Percentiles rank a stretch among this genome's conserved stretches.
Conservation (phyloP, 148 eudicot species). For the Rhododendron henanense region DNA sequence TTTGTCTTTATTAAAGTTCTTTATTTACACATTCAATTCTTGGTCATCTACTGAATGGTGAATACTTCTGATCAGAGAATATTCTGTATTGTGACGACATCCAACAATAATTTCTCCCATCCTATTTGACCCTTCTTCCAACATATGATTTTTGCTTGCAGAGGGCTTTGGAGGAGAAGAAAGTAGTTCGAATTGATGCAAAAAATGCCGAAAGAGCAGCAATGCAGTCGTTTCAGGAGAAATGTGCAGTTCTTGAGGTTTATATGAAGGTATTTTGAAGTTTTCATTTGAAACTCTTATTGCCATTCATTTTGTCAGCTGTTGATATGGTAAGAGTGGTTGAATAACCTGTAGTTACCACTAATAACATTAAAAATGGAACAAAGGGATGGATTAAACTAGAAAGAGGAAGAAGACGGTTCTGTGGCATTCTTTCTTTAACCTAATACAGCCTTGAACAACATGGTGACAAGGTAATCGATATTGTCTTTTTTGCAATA, state of each 20-base stretch:
- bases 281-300: neutral
- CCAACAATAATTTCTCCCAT: neutral
- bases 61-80: neutral
- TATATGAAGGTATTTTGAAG: slow-evolving; percentile 52
- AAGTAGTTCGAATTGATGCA: slow-evolving; percentile 54
- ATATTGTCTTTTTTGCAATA: neutral
- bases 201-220: slow-evolving; percentile 68
- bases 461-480: neutral
- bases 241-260: slow-evolving; percentile 61
- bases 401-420: neutral
- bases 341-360: neutral
- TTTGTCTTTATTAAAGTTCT: neutral
- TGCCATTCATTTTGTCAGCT: neutral
- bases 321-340: neutral
- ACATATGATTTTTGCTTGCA: slow-evolving; percentile 14
- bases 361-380: no score
- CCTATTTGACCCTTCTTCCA: neutral
- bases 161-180: slow-evolving; percentile 90
- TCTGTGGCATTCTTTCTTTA: neutral
- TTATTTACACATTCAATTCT: neutral
- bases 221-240: slow-evolving; percentile 68
- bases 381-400: neutral
- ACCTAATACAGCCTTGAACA: neutral
- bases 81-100: neutral
- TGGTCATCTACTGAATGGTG: no score